phyloP scores from a whole-genome alignment of 2,329 filamentous ascomycete species.

The Phoma sp. region DNA sequence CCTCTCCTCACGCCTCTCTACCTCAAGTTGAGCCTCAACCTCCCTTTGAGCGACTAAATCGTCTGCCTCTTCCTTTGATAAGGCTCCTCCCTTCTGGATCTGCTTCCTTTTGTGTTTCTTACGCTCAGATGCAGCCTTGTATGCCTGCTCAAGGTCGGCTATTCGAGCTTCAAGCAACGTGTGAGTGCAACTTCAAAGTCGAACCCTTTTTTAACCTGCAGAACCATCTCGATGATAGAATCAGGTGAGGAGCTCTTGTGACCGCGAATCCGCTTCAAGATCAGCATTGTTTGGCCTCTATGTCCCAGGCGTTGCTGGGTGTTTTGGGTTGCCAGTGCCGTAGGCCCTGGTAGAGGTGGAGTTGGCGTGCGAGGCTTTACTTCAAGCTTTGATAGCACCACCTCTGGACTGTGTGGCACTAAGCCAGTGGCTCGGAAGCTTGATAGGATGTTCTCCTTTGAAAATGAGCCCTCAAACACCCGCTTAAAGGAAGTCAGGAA shows the following conservation, averaged over 20 bases:
- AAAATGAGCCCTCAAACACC: too few species aligned
- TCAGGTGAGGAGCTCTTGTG: too few species aligned
- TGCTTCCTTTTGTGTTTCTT: background rate
- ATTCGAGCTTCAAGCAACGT: background rate
- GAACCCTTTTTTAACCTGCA: too few species aligned
- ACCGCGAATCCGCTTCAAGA: background rate
- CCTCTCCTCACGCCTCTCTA: background rate
- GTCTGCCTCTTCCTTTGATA: background rate
- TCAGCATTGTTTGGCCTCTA: background rate
- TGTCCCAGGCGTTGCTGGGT: background rate
- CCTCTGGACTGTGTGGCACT: too few species aligned
- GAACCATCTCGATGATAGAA: too few species aligned
- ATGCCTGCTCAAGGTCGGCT: background rate
- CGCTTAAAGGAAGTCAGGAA: too few species aligned
- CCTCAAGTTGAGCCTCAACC: background rate
- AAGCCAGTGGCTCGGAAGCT: too few species aligned
- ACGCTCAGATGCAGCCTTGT: background rate
- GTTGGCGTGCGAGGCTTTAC: too few species aligned
- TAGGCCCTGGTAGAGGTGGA: too few species aligned
- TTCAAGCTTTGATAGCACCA: too few species aligned
- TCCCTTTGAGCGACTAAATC: background rate
- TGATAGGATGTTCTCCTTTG: too few species aligned
- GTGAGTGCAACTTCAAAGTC: background rate
- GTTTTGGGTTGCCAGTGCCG: background rate
- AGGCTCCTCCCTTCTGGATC: too few species aligned